These are phyloP conservation scores for Combretum micranthum DNA, from an alignment of 345 rosid species.

Conservation along the genomic window DNA sequence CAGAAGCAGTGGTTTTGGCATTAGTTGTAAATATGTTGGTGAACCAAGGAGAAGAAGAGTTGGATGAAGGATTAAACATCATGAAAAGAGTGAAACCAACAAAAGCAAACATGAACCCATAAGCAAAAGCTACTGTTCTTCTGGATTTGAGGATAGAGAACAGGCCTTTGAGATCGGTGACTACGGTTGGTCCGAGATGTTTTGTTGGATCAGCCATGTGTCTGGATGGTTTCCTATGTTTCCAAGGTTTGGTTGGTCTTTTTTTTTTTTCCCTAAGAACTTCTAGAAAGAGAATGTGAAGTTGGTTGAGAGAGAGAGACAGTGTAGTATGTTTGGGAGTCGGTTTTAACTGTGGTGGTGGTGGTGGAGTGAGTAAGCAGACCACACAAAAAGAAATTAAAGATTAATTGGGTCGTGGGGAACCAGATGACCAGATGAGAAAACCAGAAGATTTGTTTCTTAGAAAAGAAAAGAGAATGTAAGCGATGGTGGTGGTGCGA, in stretches of 20 bases:
- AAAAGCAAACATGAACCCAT: constrained; percentile 52
- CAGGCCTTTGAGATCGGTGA: constrained; percentile 38
- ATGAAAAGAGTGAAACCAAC: constrained; percentile 51
- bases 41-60: constrained; percentile 43
- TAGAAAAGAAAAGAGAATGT: no score
- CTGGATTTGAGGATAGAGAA: constrained; percentile 36
- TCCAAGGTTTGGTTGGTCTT: background rate
- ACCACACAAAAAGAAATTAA: no score
- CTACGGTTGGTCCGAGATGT: constrained; percentile 29
- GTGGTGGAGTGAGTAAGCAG: no score
- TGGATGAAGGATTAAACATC: constrained; percentile 50
- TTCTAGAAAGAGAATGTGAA: constrained; percentile 1
- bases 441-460: no score
- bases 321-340: background rate
- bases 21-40: constrained; percentile 28
- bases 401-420: no score
- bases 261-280: no score
- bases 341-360: no score
- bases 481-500: no score
- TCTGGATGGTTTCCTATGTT: no score
- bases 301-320: background rate
- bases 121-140: constrained; percentile 42
- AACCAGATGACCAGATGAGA: no score
- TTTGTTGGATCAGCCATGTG: constrained; percentile 52
- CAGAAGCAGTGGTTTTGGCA: constrained; percentile 6